A percentile compares a stretch with the other conserved stretches of the same genome.
Evolutionary conservation across 805 yeast species (phyloP).

Genomic region (Saccharomycopsis selenospora): DNA sequence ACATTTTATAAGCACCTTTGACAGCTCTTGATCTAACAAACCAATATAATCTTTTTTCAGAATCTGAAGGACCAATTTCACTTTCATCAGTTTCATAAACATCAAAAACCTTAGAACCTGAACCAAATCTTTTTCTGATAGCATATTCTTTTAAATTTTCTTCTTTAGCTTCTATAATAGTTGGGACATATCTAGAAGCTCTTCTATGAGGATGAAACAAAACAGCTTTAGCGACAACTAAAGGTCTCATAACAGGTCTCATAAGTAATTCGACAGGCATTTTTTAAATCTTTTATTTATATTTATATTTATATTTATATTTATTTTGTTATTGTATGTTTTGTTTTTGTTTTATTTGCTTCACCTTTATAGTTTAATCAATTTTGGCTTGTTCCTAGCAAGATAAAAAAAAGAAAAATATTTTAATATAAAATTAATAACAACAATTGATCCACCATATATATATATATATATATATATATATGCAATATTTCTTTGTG

Average conservation of each 20-base stretch:
- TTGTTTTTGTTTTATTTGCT: too few relatives aligned
- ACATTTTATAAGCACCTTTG: conserved; percentile 59
- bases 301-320: not conserved
- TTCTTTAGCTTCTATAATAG: conserved; percentile 37
- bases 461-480: too few relatives aligned
- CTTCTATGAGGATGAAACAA: conserved; percentile 50
- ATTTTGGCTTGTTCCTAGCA: too few relatives aligned
- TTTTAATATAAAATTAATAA: too few relatives aligned
- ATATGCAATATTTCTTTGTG: too few relatives aligned
- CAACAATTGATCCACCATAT: too few relatives aligned
- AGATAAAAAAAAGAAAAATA: too few relatives aligned
- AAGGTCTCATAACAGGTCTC: conserved; percentile 54
- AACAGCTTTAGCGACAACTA: conserved; percentile 47
- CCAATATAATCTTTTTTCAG: conserved; percentile 42
- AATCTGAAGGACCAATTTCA: conserved; percentile 32
- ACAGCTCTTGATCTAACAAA: conserved; percentile 58
- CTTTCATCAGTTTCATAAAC: conserved; percentile 43
- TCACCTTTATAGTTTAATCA: too few relatives aligned
- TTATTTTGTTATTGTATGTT: too few relatives aligned
- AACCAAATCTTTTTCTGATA: conserved; percentile 50
- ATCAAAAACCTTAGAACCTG: conserved; percentile 50
- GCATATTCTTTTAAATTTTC: conserved; percentile 36
- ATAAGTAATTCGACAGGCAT: conserved; percentile 58
- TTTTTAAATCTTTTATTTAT: conserved; percentile 4
- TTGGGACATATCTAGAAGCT: conserved; percentile 50